Conservation (phyloP, 2,329 filamentous ascomycete genomes). For the Cladophialophora psammophila region DNA sequence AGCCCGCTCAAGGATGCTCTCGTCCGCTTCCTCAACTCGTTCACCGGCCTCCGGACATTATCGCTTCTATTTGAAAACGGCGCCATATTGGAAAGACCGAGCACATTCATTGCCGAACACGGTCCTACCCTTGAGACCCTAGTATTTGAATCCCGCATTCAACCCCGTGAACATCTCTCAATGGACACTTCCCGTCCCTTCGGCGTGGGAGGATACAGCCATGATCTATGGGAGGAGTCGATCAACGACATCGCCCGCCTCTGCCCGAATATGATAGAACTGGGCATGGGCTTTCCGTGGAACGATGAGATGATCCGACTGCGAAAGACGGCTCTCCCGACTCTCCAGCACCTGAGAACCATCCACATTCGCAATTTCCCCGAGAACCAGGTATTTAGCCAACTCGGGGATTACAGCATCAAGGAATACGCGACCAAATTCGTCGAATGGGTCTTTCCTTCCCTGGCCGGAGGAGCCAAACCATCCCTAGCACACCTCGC, state of each 20-base stretch:
- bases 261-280: conserved; percentile 38
- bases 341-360: conserved; percentile 35
- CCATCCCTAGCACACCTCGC: conserved; percentile 38
- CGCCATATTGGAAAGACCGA: conserved; percentile 34
- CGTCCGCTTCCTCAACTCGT: conserved; percentile 38
- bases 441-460: conserved; percentile 40
- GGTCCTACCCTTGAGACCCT: conserved; percentile 38
- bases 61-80: conserved; percentile 41
- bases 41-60: conserved; percentile 37
- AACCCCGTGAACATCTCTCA: conserved; percentile 39
- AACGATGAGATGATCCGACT: conserved; percentile 40
- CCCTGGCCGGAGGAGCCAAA: conserved; percentile 24
- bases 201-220: conserved; percentile 39
- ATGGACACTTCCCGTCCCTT: conserved; percentile 41
- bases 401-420: conserved; percentile 41
- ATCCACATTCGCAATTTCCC: conserved; percentile 43
- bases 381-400: conserved; percentile 36
- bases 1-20: conserved; percentile 36
- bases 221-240: conserved; percentile 40
- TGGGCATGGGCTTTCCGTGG: conserved; percentile 42
- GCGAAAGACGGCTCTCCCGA: conserved; percentile 37
- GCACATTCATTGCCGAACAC: conserved; percentile 37
- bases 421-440: conserved; percentile 41
- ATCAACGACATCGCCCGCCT: conserved; percentile 39
- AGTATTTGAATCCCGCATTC: conserved; percentile 40